Evolutionary conservation across 1,284 basidiomycete species (phyloP), one percentile per base, ranked within the genome.

Genomic region (Volvariella volvacea): DNA sequence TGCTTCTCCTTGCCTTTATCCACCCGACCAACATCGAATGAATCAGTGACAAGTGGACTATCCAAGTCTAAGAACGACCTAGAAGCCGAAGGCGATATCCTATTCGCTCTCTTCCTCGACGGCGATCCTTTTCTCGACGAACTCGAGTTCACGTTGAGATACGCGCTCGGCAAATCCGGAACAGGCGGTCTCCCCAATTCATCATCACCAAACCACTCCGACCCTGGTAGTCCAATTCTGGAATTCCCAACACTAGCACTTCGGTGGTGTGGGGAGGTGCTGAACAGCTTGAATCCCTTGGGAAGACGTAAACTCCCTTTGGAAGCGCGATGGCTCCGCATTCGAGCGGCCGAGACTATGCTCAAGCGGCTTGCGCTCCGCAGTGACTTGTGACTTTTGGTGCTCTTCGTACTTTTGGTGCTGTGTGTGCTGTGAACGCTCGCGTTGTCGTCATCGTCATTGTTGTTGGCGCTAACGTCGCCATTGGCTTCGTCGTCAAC

Each of bases 231-330:
- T n/a, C n/a, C n/a, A n/a, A n/a, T n/a, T n/a, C n/a, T n/a, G n/a
- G n/a, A n/a, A n/a, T n/a, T n/a, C n/a, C n/a, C n/a, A n/a, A n/a
- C n/a, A n/a, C n/a, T n/a, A n/a, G n/a, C n/a, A n/a, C n/a, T n/a
- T n/a, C n/a, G n/a, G n/a, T n/a, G n/a, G n/a, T n/a, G n/a, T n/a
- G n/a, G n/a, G n/a, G n/a, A n/a, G n/a, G n/a, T n/a, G 25, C 25
- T 15, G 34, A 36, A 36, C 19, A 16, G 34, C 52, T 54, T 57
- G 19, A 51, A 52, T 8, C 46, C 40, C 7, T 49, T 59, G 12
- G 74, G 76, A 19, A 83, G 58, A 1, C 81, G 72, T 21, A 84
- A 61, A 52, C 75, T 80, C 28, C 74, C 70, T 51, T 78, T 74
- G 9, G 78, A 80, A 8, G 74, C 65, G 15, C 79, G 73, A 44